These are phyloP conservation scores for Cubamyces lactineus DNA, from an alignment of 768 basidiomycete species.

Conservation along the genomic window DNA sequence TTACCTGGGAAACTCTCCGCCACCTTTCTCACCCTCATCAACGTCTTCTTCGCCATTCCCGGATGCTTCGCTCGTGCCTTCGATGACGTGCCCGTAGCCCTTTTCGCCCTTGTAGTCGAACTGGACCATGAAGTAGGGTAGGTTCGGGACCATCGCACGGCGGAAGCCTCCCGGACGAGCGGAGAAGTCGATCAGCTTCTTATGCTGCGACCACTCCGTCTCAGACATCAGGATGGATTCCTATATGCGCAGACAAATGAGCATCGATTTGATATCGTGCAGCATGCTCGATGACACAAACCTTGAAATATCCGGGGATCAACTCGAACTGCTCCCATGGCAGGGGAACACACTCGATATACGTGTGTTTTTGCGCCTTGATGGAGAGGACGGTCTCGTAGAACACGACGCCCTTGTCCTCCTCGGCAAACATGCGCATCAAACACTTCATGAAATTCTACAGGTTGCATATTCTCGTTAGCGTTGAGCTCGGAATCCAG, in stretches of 20 bases:
- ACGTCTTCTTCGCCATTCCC: constrained; percentile 62
- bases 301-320: constrained; percentile 93
- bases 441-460: constrained; percentile 89
- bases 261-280: no score
- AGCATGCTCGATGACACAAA: constrained; percentile 37
- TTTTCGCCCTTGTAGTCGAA: constrained; percentile 98
- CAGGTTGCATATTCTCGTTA: not conserved
- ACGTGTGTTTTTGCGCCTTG: constrained; percentile 88
- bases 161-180: constrained; percentile 90
- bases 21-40: constrained; percentile 88
- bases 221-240: constrained; percentile 95
- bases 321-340: constrained; percentile 87
- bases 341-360: constrained; percentile 92
- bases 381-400: constrained; percentile 91
- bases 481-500: not conserved
- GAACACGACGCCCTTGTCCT: constrained; percentile 93
- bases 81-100: constrained; percentile 98
- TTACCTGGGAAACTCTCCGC: constrained; percentile 88
- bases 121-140: constrained; percentile 99
- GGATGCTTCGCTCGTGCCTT: constrained; percentile 74
- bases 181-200: constrained; percentile 94
- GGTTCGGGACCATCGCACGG: constrained; percentile 91
- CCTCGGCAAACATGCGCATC: constrained; percentile 91
- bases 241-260: constrained; percentile 43
- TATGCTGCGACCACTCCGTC: constrained; percentile 98